These are phyloP conservation scores for Suaeda aralocaspica DNA, from an alignment of 148 eudicot genomes.

Conservation along the genomic window DNA sequence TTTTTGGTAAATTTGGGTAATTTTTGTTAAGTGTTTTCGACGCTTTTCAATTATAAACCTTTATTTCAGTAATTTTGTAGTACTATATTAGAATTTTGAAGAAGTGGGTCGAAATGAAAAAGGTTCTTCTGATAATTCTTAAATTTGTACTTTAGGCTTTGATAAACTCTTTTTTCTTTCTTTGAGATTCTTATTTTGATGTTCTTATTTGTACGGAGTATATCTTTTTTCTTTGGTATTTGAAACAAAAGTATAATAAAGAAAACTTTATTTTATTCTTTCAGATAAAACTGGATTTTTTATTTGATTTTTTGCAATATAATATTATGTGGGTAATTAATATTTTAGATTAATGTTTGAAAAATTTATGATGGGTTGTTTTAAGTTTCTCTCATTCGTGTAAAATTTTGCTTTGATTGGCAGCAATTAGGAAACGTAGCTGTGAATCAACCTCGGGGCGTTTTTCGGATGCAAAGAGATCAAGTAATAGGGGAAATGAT, in stretches of 20 bases:
- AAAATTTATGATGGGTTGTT: not conserved
- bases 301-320: not conserved
- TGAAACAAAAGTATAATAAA: not conserved
- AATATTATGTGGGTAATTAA: too few relatives aligned
- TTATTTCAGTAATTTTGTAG: slow-evolving; percentile 4
- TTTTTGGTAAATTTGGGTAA: not conserved
- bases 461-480: slow-evolving; percentile 30
- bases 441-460: slow-evolving; percentile 31
- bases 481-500: slow-evolving; percentile 29
- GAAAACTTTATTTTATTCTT: slow-evolving; percentile 12
- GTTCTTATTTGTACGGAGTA: slow-evolving; percentile 3
- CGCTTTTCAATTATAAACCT: not conserved
- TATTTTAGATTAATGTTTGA: not conserved
- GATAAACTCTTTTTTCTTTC: slow-evolving; percentile 20
- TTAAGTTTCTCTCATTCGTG: not conserved
- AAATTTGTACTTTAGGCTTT: slow-evolving; percentile 14
- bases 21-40: not conserved
- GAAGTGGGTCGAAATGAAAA: slow-evolving; percentile 6
- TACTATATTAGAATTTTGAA: slow-evolving; percentile 7
- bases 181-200: slow-evolving; percentile 24
- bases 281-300: not conserved
- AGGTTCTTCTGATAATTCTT: slow-evolving; percentile 9
- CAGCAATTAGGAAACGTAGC: slow-evolving; percentile 61
- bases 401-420: slow-evolving; percentile 2
- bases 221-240: not conserved